phyloP scores from a whole-genome alignment of 140 eudicot species.

The Senecio squalidus region DNA sequence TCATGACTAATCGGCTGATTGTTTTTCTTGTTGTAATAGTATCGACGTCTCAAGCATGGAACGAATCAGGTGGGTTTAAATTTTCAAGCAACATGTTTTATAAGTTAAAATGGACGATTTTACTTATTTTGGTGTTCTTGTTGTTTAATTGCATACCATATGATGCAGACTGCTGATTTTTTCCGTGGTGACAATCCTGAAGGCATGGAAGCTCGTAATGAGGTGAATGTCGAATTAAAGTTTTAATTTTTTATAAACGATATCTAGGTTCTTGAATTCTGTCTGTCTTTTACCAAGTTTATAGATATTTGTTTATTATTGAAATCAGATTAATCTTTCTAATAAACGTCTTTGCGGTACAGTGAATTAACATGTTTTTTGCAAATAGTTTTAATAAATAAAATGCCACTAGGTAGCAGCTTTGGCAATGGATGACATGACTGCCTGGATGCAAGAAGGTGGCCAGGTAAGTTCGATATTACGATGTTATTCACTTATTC shows the following conservation, averaged over 20 bases:
- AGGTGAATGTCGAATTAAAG: slow-evolving; percentile 50
- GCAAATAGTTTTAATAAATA: slow-evolving; percentile 50
- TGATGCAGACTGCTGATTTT: slow-evolving; percentile 86
- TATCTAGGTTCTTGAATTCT: background rate
- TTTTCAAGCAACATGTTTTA: no score
- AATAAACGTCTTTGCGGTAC: background rate
- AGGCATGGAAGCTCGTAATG: slow-evolving; percentile 97
- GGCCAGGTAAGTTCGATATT: slow-evolving; percentile 56
- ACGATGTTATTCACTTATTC: background rate
- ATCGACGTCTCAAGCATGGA: slow-evolving; percentile 89
- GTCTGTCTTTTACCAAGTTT: background rate
- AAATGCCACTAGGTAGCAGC: slow-evolving; percentile 96
- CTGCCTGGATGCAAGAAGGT: slow-evolving; percentile 97
- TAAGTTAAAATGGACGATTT: background rate
- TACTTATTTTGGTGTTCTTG: background rate
- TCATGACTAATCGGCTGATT: slow-evolving; percentile 13
- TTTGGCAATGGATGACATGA: slow-evolving; percentile 96
- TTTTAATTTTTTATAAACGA: background rate
- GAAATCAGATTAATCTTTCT: background rate
- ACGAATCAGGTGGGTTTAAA: slow-evolving; percentile 59
- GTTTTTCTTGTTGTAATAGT: slow-evolving; percentile 42
- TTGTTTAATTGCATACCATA: slow-evolving; percentile 4
- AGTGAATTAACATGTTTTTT: slow-evolving; percentile 41
- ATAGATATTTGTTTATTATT: background rate
- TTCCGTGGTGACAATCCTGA: slow-evolving; percentile 97